Percentiles rank a stretch among this genome's conserved stretches.
These are phyloP conservation scores for Penicillium herquei DNA, from an alignment of 495 filamentous ascomycete genomes.

Conservation along the genomic window DNA sequence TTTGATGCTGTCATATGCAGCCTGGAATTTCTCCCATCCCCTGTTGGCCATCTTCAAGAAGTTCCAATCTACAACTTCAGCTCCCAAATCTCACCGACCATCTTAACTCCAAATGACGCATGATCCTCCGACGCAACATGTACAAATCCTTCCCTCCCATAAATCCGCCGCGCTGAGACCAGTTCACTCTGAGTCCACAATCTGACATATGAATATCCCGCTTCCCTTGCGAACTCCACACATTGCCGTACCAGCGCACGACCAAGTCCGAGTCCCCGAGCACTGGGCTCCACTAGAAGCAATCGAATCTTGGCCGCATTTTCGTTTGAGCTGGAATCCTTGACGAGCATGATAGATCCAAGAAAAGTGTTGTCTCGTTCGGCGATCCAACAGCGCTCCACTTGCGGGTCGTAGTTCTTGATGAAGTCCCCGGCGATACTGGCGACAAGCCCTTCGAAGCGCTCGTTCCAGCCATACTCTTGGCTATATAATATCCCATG, in stretches of 20 bases:
- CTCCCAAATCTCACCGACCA: conserved; percentile 25
- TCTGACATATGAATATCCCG: conserved; percentile 22
- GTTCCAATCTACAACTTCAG: conserved; percentile 5
- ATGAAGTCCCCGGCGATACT: conserved; percentile 25
- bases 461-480: conserved; percentile 24
- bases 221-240: conserved; percentile 25
- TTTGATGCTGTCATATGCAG: no score
- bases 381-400: conserved; percentile 33
- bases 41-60: background rate
- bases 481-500: conserved; percentile 25
- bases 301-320: conserved; percentile 27
- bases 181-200: conserved; percentile 31
- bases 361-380: conserved; percentile 23
- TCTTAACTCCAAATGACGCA: conserved; percentile 19
- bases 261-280: conserved; percentile 28
- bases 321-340: conserved; percentile 12
- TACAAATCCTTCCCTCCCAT: conserved; percentile 27
- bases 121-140: conserved; percentile 27
- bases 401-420: conserved; percentile 19
- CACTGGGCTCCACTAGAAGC: conserved; percentile 27
- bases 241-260: conserved; percentile 21
- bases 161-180: conserved; percentile 21
- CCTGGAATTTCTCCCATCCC: no score
- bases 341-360: conserved; percentile 30
- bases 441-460: conserved; percentile 26